A percentile compares a stretch with the other conserved stretches of the same genome.
phyloP scores from a whole-genome alignment of 495 filamentous ascomycete species.

The Talaromyces adpressus region DNA sequence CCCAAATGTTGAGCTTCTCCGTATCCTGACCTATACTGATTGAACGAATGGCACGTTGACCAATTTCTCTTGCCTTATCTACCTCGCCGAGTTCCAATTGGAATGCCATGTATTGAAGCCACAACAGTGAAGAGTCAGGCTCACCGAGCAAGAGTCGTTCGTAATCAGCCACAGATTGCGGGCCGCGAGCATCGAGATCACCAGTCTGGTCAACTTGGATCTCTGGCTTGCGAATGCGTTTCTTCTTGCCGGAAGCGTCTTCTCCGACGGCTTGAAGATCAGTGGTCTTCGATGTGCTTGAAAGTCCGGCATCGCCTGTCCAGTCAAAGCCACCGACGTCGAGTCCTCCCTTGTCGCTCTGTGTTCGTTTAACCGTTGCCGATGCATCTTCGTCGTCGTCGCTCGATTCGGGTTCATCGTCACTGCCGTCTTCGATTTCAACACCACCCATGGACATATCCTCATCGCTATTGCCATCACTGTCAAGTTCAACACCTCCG shows the following conservation, averaged over 20 bases:
- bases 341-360: constrained; percentile 47
- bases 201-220: constrained; percentile 84
- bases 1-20: constrained; percentile 93
- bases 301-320: constrained; percentile 48
- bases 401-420: constrained; percentile 34
- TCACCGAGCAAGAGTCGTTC: constrained; percentile 89
- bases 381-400: constrained; percentile 29
- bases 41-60: constrained; percentile 78
- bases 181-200: constrained; percentile 81
- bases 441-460: constrained; percentile 43
- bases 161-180: constrained; percentile 82
- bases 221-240: constrained; percentile 68
- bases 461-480: constrained; percentile 39
- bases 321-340: constrained; percentile 80
- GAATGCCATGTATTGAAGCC: constrained; percentile 96
- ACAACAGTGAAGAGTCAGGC: constrained; percentile 80
- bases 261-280: constrained; percentile 43
- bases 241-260: constrained; percentile 54
- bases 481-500: constrained; percentile 34
- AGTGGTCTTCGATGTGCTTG: constrained; percentile 13
- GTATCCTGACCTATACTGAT: constrained; percentile 81
- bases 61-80: constrained; percentile 76
- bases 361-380: constrained; percentile 15
- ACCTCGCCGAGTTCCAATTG: constrained; percentile 87
- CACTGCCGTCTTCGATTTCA: constrained; percentile 37